Conservation (phyloP, 106 monocot genomes). For the Alisma plantagoaquatica region DNA sequence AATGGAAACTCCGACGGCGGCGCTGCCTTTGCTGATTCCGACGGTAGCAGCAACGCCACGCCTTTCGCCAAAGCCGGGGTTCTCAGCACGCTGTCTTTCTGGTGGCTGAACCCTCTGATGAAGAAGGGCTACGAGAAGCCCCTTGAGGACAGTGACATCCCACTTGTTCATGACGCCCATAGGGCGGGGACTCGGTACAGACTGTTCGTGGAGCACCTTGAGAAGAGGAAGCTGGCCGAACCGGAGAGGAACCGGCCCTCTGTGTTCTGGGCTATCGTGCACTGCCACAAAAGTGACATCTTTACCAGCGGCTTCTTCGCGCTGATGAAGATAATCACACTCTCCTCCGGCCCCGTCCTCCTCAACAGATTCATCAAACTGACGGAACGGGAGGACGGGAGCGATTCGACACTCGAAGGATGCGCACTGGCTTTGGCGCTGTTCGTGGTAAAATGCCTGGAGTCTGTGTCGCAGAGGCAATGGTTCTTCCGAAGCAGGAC, state of each 20-base stretch:
- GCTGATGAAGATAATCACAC: constrained; percentile 51
- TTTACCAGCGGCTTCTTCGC: constrained; percentile 64
- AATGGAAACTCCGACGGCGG: constrained; percentile 6
- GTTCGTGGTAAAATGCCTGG: constrained; percentile 64
- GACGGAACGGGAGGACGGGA: constrained; percentile 24
- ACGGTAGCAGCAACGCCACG: constrained; percentile 21
- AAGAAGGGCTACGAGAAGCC: constrained; percentile 51
- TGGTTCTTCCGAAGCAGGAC: constrained; percentile 76
- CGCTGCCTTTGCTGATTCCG: constrained; percentile 11
- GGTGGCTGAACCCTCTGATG: constrained; percentile 82
- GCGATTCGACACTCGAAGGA: constrained; percentile 24
- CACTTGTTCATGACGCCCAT: constrained; percentile 37
- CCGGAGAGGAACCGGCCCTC: constrained; percentile 23
- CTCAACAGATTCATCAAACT: constrained; percentile 67
- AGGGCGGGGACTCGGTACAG: constrained; percentile 25
- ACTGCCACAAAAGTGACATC: constrained; percentile 51
- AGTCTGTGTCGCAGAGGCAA: constrained; percentile 88
- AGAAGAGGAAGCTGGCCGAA: constrained; percentile 20
- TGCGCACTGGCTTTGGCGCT: constrained; percentile 47
- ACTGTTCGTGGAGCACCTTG: constrained; percentile 37
- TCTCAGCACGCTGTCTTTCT: constrained; percentile 54
- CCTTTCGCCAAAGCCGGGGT: constrained; percentile 55
- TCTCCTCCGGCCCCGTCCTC: constrained; percentile 57
- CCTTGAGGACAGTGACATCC: constrained; percentile 62
- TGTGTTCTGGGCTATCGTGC: constrained; percentile 50